Evolutionary conservation across 768 basidiomycete genomes (phyloP).

Genomic region (Lactarius quietus): DNA sequence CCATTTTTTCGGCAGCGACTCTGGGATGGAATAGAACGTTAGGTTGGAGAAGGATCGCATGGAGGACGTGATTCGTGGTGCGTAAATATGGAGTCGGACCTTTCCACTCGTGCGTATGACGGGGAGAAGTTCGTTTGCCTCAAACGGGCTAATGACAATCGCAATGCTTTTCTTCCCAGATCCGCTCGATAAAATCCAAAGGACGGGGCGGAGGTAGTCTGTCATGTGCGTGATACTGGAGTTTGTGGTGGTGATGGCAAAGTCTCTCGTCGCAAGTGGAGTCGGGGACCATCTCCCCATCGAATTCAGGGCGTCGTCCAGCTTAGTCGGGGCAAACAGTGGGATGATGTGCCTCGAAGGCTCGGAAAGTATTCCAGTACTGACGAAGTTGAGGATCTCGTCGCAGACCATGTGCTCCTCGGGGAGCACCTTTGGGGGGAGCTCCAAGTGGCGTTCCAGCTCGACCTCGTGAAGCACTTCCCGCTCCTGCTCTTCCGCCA

Average conservation of each 20-base stretch:
- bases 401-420: background rate
- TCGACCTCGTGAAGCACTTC: background rate
- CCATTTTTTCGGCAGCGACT: background rate
- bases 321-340: background rate
- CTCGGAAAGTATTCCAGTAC: background rate
- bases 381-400: background rate
- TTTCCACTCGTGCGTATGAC: constrained; percentile 7
- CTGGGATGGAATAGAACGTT: constrained; percentile 8
- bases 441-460: background rate
- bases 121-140: constrained; percentile 16
- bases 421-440: background rate
- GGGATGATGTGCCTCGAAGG: background rate
- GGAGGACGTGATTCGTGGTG: constrained; percentile 6
- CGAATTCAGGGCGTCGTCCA: background rate
- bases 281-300: background rate
- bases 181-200: constrained; percentile 5
- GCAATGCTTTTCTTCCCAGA: background rate
- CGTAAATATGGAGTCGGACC: constrained; percentile 17
- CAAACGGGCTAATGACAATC: background rate
- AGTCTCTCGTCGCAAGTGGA: background rate
- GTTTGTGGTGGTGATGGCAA: background rate
- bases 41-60: constrained; percentile 19
- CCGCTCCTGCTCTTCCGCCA: constrained; percentile 6
- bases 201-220: constrained; percentile 20
- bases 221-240: background rate